Base-by-base conservation (phyloP, 1,284 basidiomycete species). In the Microbotryomycetes sp. region DNA sequence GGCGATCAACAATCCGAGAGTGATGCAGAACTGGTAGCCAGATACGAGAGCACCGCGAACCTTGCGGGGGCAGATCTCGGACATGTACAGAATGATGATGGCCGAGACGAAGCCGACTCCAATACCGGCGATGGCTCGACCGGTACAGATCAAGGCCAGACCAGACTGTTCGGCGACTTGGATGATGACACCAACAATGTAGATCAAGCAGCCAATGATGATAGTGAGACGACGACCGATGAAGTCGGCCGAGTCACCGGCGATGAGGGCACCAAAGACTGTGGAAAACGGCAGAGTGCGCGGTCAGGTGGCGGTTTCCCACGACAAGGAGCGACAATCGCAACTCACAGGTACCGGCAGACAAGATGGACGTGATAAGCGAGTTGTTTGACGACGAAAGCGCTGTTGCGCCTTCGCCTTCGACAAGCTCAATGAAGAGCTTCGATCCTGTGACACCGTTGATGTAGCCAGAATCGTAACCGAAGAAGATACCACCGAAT, bases 101-200 rank as follows among this genome's bases (percentile, higher is more conserved):
- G 77, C 77, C 3, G 76, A 77, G 47, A 80, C 74, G 70, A 77
- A 77, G 26, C 79, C 79, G 61, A 80, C 78, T 59, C 79, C 80
- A 65, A 80, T 69, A 67, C 80, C 80, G 12, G 77, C 76, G 55
- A 80, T 69, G 47, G 77, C 63, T 63, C 79, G 76, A 66, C 79
- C 79, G 22, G 76, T 76, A 76, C 73, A 56, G 71, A 67, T 56
- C 65, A 71, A 59, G 48, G 51, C 47, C 28, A 68, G 6, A 74
- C 76, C 32, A 78, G 72, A 62, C 71, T 74, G 22, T 61, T 42
- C 72, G 54, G 75, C 76, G 52, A 74, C 74, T 71, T 79, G 79
- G 30, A 80, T 73, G 58, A 78, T 70, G 68, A 77, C 77, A 62
- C 79, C 78, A 65, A 77, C 55, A 54, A 72, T 59, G 71, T 78